These are phyloP conservation scores for Fusarium sp. DNA, from an alignment of 2,329 filamentous ascomycete genomes.

Conservation along the genomic window DNA sequence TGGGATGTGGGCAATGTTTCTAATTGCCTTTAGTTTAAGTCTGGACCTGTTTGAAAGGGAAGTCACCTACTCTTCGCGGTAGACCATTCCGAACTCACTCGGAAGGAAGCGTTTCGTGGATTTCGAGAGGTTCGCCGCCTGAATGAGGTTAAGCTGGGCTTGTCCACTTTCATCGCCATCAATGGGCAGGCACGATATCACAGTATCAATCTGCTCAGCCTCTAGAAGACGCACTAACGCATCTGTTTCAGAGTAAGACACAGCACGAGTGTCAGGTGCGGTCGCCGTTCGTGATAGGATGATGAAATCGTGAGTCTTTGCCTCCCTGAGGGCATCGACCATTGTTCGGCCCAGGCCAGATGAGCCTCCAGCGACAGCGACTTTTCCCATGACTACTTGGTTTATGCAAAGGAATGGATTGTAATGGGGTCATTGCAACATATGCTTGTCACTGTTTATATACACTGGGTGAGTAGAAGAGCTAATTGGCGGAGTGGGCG, in stretches of 20 bases:
- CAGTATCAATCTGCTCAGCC: not conserved
- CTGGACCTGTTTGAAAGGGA: fast-evolving
- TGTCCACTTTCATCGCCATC: not conserved
- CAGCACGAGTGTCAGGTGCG: fast-evolving
- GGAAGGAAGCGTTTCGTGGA: not conserved
- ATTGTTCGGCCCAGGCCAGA: not conserved
- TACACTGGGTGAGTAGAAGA: not conserved
- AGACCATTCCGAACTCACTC: constrained; percentile 1
- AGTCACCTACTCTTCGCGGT: not conserved
- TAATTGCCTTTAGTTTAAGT: not conserved
- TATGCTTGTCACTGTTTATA: not conserved
- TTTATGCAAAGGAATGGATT: not conserved
- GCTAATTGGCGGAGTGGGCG: not conserved
- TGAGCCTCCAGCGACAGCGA: constrained; percentile 5
- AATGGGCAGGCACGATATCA: not conserved
- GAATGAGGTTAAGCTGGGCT: constrained; percentile 5
- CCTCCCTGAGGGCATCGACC: not conserved
- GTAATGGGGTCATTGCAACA: not conserved
- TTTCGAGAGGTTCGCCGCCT: not conserved
- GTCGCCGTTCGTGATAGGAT: not conserved
- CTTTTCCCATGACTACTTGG: not conserved
- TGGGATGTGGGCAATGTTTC: not conserved
- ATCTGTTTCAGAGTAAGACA: not conserved
- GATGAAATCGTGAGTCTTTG: not conserved
- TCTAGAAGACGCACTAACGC: not conserved